Conservation (phyloP, 805 yeast genomes). For the Cyberlindnera petersonii region DNA sequence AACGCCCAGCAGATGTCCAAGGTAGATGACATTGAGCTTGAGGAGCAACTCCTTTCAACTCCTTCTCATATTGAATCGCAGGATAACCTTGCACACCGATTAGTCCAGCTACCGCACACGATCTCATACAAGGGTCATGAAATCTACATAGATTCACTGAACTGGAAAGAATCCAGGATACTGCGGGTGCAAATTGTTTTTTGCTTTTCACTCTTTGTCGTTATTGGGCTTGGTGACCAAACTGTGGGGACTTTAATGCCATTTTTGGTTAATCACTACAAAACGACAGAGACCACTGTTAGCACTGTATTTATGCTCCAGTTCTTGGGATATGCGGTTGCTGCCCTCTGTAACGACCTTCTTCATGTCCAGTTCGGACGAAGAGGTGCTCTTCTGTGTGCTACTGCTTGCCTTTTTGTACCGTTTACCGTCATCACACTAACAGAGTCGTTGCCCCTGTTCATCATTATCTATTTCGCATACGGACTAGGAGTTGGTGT, state of each 20-base stretch:
- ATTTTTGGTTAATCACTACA: constrained; percentile 43
- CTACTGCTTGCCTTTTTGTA: constrained; percentile 32
- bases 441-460: constrained; percentile 36
- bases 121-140: constrained; percentile 6
- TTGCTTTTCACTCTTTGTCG: constrained; percentile 36
- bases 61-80: neutral
- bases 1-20: constrained; percentile 5
- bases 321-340: constrained; percentile 49
- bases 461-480: constrained; percentile 37
- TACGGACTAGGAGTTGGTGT: constrained; percentile 56
- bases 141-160: constrained; percentile 9
- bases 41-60: constrained; percentile 4
- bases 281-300: constrained; percentile 43
- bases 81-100: neutral
- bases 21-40: constrained; percentile 3
- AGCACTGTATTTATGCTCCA: constrained; percentile 50
- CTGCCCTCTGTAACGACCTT: constrained; percentile 46
- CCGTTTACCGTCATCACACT: constrained; percentile 37
- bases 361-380: constrained; percentile 45
- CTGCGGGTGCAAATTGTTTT: constrained; percentile 42
- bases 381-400: constrained; percentile 39
- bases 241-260: constrained; percentile 59
- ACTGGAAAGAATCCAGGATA: constrained; percentile 31
- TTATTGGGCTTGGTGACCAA: constrained; percentile 58
- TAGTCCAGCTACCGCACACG: neutral